Evolutionary conservation across 805 yeast genomes (phyloP), one percentile per base, ranked within the genome.

Genomic region (Saccharomyces paradoxus): DNA sequence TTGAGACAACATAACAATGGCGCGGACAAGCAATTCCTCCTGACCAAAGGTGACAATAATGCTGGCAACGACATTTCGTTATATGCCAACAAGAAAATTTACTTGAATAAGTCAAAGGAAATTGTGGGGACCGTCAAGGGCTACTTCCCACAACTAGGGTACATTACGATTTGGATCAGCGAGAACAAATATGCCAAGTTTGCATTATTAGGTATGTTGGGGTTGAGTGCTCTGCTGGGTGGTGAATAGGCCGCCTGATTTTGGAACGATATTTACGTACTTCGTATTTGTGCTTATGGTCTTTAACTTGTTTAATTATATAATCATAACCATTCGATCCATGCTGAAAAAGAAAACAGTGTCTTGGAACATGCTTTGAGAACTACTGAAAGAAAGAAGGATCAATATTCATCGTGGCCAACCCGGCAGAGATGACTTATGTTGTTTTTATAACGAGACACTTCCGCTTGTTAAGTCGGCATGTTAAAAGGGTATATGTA

Each of bases 41-140:
- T 94, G 56, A 94, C 99, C 1, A 94, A 94, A 70, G 99, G 99
- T 70, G 99, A 94, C 70, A 94, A 94, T 69, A 94, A 94, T 68
- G 88, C 91, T 3, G 84, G 87, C 52, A 96, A 94, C 71, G 99
- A 94, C 71, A 77, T 94, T 60, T 85, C 89, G 14, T 77, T 94
- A 49, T 94, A 94, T 67, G 87, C 90, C 1, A 78, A 81, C 59
- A 82, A 81, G 53, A 91, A 89, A 64, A 75, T 75, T 49, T 94
- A 94, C 63, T 75, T 94, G 63, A 83, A 88, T 62, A 83, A 91
- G 59, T 79, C 83, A 46, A 76, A 73, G 13, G 98, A 94, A 65
- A 79, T 94, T 52, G 82, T 89, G 7, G 98, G 98, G 1, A 83
- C 90, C 1, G 99, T 92, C n/a, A 85, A 85, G 71, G 97, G 87